Base-by-base conservation (phyloP, 2,329 filamentous ascomycete species). In the Dendrostoma leiphaemia region DNA sequence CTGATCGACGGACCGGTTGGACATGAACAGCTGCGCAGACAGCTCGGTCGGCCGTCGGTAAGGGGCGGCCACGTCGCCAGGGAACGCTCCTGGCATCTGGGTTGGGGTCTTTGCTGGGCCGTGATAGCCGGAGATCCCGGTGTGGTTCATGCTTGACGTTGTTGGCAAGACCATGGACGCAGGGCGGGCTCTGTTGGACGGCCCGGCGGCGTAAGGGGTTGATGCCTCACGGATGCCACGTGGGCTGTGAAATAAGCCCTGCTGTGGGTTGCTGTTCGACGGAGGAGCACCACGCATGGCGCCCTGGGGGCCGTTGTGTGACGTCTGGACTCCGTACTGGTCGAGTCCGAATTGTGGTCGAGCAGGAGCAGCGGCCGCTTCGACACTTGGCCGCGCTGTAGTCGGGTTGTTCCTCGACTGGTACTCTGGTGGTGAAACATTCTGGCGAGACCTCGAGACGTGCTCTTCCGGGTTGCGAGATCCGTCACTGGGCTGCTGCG, bases 1-100 rank as follows among this genome's bases (percentile, higher is more conserved):
- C 24, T 54, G 51, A 2, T 55, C 55, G 7, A 40, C 45, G 23
- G 55, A 57, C 4, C 51, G 45, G 21, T 31, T 54, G 15, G 55
- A 46, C 47, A 51, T 43, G 35, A 41, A 55, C 51, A 55, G 9
- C 31, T 51, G 55, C 4, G 55, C 34, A 3, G 38, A 29, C 37
- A 58, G 17, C 23, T 58, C 56, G 43, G 52, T 58, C 15, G 56
- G 56, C 21, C 56, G 56, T 4, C 56, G 52, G 21, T 58, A 58
- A 5, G 56, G 55, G 50, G 43, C 38, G 1, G 53, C 31, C 15
- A 50, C 34, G 32, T 58, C 56, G 28, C 24, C 19, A 1, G 56
- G 56, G 26, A 58, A 58, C 15, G 56, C 56, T 3, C 56, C 56
- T 7, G 56, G 56, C 52, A 58, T 54, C 24, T 48, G 51, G 24